Evolutionary conservation across 2,329 filamentous ascomycete genomes (phyloP).

Genomic region (Cercospora beticola): DNA sequence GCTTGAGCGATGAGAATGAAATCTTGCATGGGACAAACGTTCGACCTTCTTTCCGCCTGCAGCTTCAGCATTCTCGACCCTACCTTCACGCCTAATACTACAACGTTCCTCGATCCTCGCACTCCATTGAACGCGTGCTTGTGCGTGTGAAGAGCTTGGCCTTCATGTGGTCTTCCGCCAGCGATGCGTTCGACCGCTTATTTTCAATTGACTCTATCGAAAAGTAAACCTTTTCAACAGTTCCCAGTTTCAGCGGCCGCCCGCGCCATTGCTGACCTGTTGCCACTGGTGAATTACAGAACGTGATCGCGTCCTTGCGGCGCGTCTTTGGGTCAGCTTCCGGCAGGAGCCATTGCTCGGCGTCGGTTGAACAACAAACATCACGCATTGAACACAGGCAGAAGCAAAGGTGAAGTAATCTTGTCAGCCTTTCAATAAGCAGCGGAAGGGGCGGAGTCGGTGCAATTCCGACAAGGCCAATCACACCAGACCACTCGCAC

Average conservation of each 20-base stretch:
- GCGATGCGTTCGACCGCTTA: neutral
- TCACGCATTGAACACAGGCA: neutral
- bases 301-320: neutral
- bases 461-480: neutral
- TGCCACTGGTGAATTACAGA: neutral
- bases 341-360: neutral
- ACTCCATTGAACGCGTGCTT: neutral
- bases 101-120: neutral
- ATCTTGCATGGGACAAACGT: neutral
- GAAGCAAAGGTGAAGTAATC: neutral
- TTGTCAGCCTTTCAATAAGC: neutral
- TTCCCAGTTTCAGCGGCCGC: neutral
- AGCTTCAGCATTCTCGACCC: neutral
- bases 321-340: neutral
- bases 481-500: neutral
- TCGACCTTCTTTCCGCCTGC: neutral
- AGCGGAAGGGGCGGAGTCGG: conserved; percentile 4
- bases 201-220: neutral
- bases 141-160: neutral
- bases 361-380: neutral
- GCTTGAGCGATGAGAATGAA: neutral
- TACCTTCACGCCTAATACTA: neutral
- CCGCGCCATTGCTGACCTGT: neutral
- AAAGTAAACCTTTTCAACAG: neutral
- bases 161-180: neutral